phyloP scores from a whole-genome alignment of 306 rosid genomes.

The Acmispon strigosus region DNA sequence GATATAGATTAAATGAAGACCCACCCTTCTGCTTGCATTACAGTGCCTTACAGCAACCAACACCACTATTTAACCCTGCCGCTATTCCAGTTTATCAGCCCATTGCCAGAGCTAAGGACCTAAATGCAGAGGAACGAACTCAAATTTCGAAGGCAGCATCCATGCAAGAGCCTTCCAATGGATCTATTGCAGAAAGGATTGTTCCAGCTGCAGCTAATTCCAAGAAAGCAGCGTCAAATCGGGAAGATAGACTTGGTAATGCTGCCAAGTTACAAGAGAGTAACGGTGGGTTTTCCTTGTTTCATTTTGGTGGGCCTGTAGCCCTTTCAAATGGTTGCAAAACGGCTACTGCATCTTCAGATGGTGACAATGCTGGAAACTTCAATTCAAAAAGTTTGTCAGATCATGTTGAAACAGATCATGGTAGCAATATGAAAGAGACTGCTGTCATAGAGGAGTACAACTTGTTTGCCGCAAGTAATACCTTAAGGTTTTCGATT shows the following conservation, averaged over 20 bases:
- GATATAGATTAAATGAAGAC: conserved; percentile 69
- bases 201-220: conserved; percentile 34
- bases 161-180: conserved; percentile 35
- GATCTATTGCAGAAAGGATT: conserved; percentile 31
- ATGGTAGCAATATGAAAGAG: conserved; percentile 53
- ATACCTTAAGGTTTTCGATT: conserved; percentile 64
- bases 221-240: conserved; percentile 24
- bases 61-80: conserved; percentile 52
- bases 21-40: conserved; percentile 76
- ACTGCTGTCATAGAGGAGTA: conserved; percentile 63
- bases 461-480: conserved; percentile 79
- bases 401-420: conserved; percentile 44
- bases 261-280: conserved; percentile 39
- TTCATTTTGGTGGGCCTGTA: conserved; percentile 90
- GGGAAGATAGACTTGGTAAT: conserved; percentile 35
- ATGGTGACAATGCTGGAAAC: conserved; percentile 34
- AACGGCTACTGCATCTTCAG: conserved; percentile 26
- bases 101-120: conserved; percentile 35
- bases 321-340: conserved; percentile 54
- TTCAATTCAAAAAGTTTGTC: conserved; percentile 28
- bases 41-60: conserved; percentile 66
- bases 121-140: conserved; percentile 35
- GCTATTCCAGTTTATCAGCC: conserved; percentile 65
- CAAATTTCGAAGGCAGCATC: conserved; percentile 39
- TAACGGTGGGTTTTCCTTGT: conserved; percentile 54